A percentile compares a stretch with the other conserved stretches of the same genome.
phyloP scores from a whole-genome alignment of 1,284 basidiomycete species.

The Takashimella koratensis region DNA sequence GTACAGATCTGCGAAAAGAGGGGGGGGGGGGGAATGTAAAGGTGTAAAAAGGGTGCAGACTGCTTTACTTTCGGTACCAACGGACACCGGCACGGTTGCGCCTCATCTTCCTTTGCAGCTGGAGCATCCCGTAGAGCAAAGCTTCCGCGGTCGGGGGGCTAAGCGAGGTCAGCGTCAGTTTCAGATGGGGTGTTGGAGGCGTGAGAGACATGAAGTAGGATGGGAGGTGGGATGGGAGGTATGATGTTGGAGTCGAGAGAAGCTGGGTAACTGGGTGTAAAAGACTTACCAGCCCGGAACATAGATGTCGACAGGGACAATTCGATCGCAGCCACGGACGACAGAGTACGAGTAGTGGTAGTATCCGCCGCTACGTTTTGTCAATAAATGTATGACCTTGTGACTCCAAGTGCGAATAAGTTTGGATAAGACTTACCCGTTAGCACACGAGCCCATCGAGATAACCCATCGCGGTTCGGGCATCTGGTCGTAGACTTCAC shows the following conservation, averaged over 20 bases:
- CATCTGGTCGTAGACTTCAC: slow-evolving; percentile 86
- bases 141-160: slow-evolving; percentile 76
- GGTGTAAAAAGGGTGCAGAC: too few species aligned
- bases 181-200: too few species aligned
- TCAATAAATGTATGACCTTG: neutral
- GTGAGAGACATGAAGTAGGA: too few species aligned
- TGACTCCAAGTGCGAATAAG: neutral
- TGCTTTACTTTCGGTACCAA: slow-evolving; percentile 62
- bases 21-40: too few species aligned
- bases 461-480: slow-evolving; percentile 97
- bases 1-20: too few species aligned
- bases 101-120: slow-evolving; percentile 96
- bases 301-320: slow-evolving; percentile 97
- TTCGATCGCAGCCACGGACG: slow-evolving; percentile 97
- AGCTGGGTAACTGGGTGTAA: too few species aligned
- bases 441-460: slow-evolving; percentile 99
- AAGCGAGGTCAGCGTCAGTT: slow-evolving; percentile 23
- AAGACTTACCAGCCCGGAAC: slow-evolving; percentile 86
- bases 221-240: too few species aligned
- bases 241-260: too few species aligned
- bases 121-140: slow-evolving; percentile 87
- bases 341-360: slow-evolving; percentile 98
- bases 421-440: slow-evolving; percentile 62
- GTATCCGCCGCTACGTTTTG: slow-evolving; percentile 69
- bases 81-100: slow-evolving; percentile 81